Percentiles rank a stretch among this genome's conserved stretches.
phyloP scores from a whole-genome alignment of 2,329 filamentous ascomycete species.

The Fusarium circinatum region DNA sequence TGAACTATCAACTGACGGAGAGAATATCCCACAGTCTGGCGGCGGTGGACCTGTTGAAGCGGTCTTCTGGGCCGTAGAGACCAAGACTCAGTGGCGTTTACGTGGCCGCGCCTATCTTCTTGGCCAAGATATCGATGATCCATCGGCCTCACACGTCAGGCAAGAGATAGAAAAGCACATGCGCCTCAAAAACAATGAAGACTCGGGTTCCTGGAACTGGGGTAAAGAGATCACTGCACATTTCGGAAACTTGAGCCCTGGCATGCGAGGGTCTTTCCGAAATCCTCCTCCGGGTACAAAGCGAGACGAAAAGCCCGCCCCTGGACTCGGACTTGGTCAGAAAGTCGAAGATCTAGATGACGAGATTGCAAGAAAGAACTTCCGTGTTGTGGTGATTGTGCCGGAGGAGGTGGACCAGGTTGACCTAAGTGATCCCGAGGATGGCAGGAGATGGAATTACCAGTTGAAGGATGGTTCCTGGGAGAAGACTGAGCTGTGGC shows the following conservation, averaged over 20 bases:
- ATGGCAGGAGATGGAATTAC: slow-evolving; percentile 74
- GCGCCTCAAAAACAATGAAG: slow-evolving; percentile 53
- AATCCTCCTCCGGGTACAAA: slow-evolving; percentile 75
- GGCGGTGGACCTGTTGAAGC: slow-evolving; percentile 81
- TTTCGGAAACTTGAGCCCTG: slow-evolving; percentile 88
- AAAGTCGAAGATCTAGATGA: slow-evolving; percentile 79
- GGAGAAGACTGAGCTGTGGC: slow-evolving; percentile 77
- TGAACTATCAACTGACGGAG: slow-evolving; percentile 67
- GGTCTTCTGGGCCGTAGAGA: slow-evolving; percentile 80
- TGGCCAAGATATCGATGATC: slow-evolving; percentile 70
- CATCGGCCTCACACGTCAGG: slow-evolving; percentile 60
- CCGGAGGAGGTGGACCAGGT: slow-evolving; percentile 81
- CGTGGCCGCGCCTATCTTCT: slow-evolving; percentile 81
- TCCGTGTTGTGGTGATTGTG: slow-evolving; percentile 83
- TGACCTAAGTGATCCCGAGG: slow-evolving; percentile 74
- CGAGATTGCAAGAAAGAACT: slow-evolving; percentile 75
- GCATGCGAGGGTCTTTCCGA: slow-evolving; percentile 81
- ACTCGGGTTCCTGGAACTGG: slow-evolving; percentile 76
- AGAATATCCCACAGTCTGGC: slow-evolving; percentile 56
- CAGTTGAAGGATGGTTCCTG: slow-evolving; percentile 67
- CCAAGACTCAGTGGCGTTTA: slow-evolving; percentile 84
- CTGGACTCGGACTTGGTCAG: slow-evolving; percentile 63
- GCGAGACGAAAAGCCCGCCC: slow-evolving; percentile 60
- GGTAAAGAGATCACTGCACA: slow-evolving; percentile 81
- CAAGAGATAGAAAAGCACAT: slow-evolving; percentile 70